Evolutionary conservation across 176 grass and related monocot genomes (phyloP).

Genomic region (Eremochloa ophiuroides): DNA sequence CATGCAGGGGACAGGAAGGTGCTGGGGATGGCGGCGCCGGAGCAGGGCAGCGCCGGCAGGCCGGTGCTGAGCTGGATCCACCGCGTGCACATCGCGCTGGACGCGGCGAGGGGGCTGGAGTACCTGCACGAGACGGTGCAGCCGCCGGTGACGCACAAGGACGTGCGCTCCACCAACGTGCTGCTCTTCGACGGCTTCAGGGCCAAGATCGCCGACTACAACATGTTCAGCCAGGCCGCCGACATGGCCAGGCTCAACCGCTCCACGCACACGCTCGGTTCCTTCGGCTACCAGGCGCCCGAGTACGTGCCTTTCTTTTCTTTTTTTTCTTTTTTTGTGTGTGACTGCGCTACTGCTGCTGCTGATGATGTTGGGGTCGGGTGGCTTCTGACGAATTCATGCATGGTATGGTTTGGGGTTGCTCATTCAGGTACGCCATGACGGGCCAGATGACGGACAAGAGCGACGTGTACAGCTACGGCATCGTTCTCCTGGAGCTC

Average conservation of each 20-base stretch:
- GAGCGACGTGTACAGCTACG: conserved; percentile 68
- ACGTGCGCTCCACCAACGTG: conserved; percentile 64
- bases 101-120: conserved; percentile 56
- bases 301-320: conserved; percentile 17
- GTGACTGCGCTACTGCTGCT: not conserved
- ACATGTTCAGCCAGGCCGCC: conserved; percentile 64
- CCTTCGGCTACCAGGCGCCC: conserved; percentile 63
- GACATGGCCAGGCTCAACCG: conserved; percentile 54
- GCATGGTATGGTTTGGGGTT: not conserved
- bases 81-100: conserved; percentile 48
- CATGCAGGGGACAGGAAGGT: not conserved
- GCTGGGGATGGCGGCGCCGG: not conserved
- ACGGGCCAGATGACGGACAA: conserved; percentile 42
- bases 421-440: conserved; percentile 46
- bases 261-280: conserved; percentile 54
- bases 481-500: conserved; percentile 54
- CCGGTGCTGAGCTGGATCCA: conserved; percentile 52
- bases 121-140: conserved; percentile 64
- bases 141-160: conserved; percentile 49
- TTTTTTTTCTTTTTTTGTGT: not conserved
- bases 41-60: not conserved
- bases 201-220: conserved; percentile 69
- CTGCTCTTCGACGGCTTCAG: conserved; percentile 52
- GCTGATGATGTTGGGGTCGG: not conserved
- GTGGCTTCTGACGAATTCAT: not conserved